Percentiles rank a stretch among this genome's conserved stretches.
Evolutionary conservation across 169 alveolate genomes (phyloP).

Genomic region (Cryptosporidium sp.): DNA sequence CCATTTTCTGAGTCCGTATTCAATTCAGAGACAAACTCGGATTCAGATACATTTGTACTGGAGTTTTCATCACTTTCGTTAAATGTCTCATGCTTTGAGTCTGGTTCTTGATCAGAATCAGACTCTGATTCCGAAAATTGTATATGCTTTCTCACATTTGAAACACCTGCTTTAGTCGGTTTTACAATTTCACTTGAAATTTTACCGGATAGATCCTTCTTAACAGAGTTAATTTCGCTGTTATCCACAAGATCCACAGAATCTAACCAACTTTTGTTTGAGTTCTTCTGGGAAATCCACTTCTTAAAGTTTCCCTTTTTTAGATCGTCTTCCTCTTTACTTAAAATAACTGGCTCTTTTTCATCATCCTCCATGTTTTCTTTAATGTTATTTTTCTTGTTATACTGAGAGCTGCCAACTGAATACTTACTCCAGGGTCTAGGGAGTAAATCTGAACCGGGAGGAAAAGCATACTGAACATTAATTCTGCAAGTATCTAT

Average conservation of each 20-base stretch:
- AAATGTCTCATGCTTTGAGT: slow-evolving; percentile 66
- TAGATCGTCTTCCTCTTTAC: background rate
- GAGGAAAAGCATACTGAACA: slow-evolving; percentile 88
- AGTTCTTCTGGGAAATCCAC: slow-evolving; percentile 17
- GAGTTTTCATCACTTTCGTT: slow-evolving; percentile 73
- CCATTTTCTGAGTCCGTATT: slow-evolving; percentile 57
- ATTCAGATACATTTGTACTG: slow-evolving; percentile 76
- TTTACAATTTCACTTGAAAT: slow-evolving; percentile 45
- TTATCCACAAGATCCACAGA: slow-evolving; percentile 31
- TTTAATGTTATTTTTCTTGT: slow-evolving; percentile 61
- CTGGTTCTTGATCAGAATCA: slow-evolving; percentile 4
- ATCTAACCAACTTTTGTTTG: slow-evolving; percentile 56
- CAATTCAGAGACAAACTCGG: slow-evolving; percentile 72
- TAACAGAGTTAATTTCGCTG: background rate
- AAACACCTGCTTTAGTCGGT: slow-evolving; percentile 72
- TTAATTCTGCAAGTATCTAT: slow-evolving; percentile 87
- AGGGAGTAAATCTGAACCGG: slow-evolving; percentile 82
- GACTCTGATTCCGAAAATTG: slow-evolving; percentile 60
- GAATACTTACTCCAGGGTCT: slow-evolving; percentile 82
- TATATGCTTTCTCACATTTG: slow-evolving; percentile 67
- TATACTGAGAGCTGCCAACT: slow-evolving; percentile 77
- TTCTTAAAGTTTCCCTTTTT: slow-evolving; percentile 10
- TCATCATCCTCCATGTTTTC: slow-evolving; percentile 9
- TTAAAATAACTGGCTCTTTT: slow-evolving; percentile 18
- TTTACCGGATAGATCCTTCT: background rate